Conservation (phyloP, 805 yeast genomes). For the Pichia membranifaciens region DNA sequence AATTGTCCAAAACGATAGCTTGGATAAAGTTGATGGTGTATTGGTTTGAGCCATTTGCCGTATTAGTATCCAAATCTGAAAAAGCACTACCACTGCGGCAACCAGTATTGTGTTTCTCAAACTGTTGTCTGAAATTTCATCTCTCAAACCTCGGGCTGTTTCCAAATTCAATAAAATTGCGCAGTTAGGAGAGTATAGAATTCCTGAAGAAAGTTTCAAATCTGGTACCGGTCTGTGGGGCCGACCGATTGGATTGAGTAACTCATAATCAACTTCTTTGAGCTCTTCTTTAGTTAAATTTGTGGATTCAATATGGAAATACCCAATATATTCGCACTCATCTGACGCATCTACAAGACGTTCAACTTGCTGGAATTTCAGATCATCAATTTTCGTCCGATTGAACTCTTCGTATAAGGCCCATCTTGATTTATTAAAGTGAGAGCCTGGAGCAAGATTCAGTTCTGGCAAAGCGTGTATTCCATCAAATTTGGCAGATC, state of each 20-base stretch:
- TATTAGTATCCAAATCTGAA: slow-evolving; percentile 53
- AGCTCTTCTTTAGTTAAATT: slow-evolving; percentile 47
- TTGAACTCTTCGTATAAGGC: slow-evolving; percentile 41
- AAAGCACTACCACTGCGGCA: slow-evolving; percentile 40
- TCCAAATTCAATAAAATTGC: slow-evolving; percentile 47
- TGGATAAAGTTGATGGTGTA: slow-evolving; percentile 76
- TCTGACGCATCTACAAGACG: slow-evolving; percentile 27
- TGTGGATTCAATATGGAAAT: slow-evolving; percentile 64
- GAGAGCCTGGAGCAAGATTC: slow-evolving; percentile 32
- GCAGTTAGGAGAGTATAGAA: slow-evolving; percentile 87
- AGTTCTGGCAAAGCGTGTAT: slow-evolving; percentile 57
- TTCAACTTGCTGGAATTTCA: slow-evolving; percentile 34
- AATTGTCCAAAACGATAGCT: slow-evolving; percentile 65
- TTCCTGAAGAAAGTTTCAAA: slow-evolving; percentile 46
- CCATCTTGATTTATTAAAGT: slow-evolving; percentile 41
- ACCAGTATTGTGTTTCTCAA: slow-evolving; percentile 38
- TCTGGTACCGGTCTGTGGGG: slow-evolving; percentile 61
- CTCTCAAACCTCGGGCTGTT: slow-evolving; percentile 47
- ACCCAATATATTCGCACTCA: slow-evolving; percentile 68
- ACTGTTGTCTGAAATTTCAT: slow-evolving; percentile 38
- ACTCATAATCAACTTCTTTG: slow-evolving; percentile 62
- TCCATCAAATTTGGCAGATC: slow-evolving; percentile 61
- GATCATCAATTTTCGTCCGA: slow-evolving; percentile 34
- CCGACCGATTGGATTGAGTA: slow-evolving; percentile 67
- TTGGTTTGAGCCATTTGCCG: slow-evolving; percentile 65